A percentile compares a stretch with the other conserved stretches of the same genome.
Conservation (phyloP, 2,329 filamentous ascomycete species). For the Penicillium glabrum region DNA sequence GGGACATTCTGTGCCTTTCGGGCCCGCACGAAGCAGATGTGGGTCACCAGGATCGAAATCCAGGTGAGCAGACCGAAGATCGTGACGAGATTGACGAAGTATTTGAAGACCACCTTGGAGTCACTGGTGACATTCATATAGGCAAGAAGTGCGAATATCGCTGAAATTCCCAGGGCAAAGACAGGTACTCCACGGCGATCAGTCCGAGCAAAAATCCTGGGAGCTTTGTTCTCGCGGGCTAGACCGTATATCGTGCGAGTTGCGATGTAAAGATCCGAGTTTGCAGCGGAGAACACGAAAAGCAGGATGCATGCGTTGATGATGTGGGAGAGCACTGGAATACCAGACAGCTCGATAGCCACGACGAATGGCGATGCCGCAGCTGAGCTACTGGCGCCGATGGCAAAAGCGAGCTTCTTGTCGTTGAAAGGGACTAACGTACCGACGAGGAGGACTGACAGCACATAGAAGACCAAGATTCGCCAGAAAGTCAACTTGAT, state of each 20-base stretch:
- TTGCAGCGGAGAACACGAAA: conserved; percentile 75
- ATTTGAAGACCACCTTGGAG: conserved; percentile 59
- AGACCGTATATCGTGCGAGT: conserved; percentile 72
- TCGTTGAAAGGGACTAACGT: conserved; percentile 75
- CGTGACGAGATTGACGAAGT: conserved; percentile 68
- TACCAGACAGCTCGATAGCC: conserved; percentile 65
- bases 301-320: conserved; percentile 73
- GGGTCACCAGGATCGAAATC: conserved; percentile 67
- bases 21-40: conserved; percentile 66
- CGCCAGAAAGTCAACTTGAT: conserved; percentile 81
- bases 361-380: conserved; percentile 74
- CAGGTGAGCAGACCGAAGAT: conserved; percentile 67
- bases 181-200: conserved; percentile 71
- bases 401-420: conserved; percentile 54
- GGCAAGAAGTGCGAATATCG: conserved; percentile 65
- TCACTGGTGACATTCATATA: conserved; percentile 65
- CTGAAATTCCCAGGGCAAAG: conserved; percentile 61
- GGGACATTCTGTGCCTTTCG: conserved; percentile 61
- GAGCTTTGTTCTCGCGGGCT: conserved; percentile 69
- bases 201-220: conserved; percentile 68
- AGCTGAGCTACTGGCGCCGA: conserved; percentile 49
- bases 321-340: conserved; percentile 63
- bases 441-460: conserved; percentile 72
- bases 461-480: conserved; percentile 76
- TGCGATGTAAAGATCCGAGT: conserved; percentile 76